Evolutionary conservation across 1,139 yeast species (phyloP).

Genomic region (Magnusiomyces paraingens): DNA sequence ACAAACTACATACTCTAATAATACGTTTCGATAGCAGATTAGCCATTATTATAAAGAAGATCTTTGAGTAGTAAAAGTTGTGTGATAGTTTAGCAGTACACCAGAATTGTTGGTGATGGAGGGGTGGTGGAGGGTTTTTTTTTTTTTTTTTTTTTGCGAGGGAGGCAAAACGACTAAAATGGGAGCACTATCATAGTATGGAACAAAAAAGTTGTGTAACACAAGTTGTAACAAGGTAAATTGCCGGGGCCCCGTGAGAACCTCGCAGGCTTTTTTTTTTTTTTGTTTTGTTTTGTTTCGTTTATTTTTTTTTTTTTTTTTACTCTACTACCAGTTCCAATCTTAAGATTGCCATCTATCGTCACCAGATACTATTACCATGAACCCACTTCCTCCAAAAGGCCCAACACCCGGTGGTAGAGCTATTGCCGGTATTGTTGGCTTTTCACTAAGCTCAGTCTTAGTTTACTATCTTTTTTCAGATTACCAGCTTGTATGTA

Average conservation of each 20-base stretch:
- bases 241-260: too few species aligned
- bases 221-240: too few species aligned
- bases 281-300: background rate
- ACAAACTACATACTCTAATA: slow-evolving; percentile 10
- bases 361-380: background rate
- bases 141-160: too few species aligned
- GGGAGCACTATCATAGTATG: too few species aligned
- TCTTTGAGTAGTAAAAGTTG: too few species aligned
- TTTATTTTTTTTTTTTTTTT: background rate
- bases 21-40: slow-evolving; percentile 13
- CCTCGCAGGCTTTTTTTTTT: background rate
- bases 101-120: too few species aligned
- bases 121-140: too few species aligned
- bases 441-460: slow-evolving; percentile 10
- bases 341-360: too few species aligned
- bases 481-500: slow-evolving; percentile 16
- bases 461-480: slow-evolving; percentile 13
- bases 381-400: background rate
- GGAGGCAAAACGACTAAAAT: too few species aligned
- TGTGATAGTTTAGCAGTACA: too few species aligned
- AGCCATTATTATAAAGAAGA: slow-evolving; percentile 8
- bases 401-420: slow-evolving; percentile 14
- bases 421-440: slow-evolving; percentile 13
- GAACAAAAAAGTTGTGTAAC: too few species aligned
- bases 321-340: too few species aligned